A percentile compares a stretch with the other conserved stretches of the same genome.
Conservation (phyloP, 2,329 filamentous ascomycete genomes). For the Aspergillus sp. region DNA sequence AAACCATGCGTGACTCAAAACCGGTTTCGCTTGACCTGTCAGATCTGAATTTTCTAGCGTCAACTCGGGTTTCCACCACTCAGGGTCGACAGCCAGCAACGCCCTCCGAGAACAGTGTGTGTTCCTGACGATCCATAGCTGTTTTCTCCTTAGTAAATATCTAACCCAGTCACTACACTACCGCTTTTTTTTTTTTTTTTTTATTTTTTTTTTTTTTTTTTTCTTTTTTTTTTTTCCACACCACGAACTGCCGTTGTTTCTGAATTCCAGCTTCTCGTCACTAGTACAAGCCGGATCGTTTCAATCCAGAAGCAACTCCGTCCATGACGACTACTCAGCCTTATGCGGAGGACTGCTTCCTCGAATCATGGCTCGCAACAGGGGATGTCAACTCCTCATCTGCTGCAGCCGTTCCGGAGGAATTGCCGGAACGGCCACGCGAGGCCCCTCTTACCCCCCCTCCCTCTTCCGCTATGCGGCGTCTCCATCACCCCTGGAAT, state of each 20-base stretch:
- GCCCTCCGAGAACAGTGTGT: background rate
- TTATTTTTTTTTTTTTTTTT: too few species aligned
- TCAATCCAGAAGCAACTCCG: background rate
- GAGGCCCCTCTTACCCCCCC: background rate
- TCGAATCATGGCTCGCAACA: background rate
- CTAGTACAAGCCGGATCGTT: background rate
- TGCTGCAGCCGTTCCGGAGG: background rate
- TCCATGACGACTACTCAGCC: background rate
- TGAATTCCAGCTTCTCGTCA: background rate
- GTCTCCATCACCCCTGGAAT: too few species aligned
- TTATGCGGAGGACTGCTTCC: background rate
- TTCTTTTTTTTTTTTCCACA: background rate
- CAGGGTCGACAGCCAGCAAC: too few species aligned
- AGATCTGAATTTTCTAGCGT: background rate
- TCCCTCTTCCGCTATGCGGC: too few species aligned
- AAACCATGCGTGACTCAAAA: background rate
- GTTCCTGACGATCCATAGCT: constrained; percentile 3
- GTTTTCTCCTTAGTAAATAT: background rate
- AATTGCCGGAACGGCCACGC: background rate
- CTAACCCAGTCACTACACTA: background rate
- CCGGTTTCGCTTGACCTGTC: background rate
- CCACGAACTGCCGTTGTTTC: background rate
- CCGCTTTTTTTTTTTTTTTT: background rate
- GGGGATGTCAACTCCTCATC: background rate
- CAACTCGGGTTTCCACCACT: background rate